Evolutionary conservation across 768 basidiomycete genomes (phyloP).

Genomic region (Pulveroboletus ravenelii): DNA sequence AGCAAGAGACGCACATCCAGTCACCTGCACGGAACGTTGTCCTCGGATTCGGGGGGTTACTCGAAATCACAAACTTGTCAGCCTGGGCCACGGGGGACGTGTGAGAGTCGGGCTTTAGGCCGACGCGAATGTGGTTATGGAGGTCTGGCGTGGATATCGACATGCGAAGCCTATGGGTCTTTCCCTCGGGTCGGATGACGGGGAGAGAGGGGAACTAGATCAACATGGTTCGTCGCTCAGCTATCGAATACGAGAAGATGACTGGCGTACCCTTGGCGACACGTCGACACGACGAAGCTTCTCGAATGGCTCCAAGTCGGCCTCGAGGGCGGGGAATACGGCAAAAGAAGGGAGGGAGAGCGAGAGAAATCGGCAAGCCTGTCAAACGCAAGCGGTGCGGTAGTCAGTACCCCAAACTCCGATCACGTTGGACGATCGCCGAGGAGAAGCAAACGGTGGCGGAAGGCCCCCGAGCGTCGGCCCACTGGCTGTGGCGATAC

Average conservation of each 20-base stretch:
- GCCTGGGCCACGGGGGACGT: conserved; percentile 2
- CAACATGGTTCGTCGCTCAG: background rate
- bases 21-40: conserved; percentile 65
- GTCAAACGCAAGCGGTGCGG: conserved; percentile 7
- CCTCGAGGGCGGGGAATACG: conserved; percentile 54
- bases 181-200: conserved; percentile 17
- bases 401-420: conserved; percentile 17
- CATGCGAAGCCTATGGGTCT: conserved; percentile 28
- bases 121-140: conserved; percentile 18
- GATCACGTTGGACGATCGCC: conserved; percentile 14
- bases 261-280: conserved; percentile 19
- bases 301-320: conserved; percentile 57
- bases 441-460: conserved; percentile 9
- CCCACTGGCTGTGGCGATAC: background rate
- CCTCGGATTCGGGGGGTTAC: conserved; percentile 67
- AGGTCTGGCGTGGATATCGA: conserved; percentile 32
- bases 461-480: conserved; percentile 1
- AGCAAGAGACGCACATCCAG: conserved; percentile 60
- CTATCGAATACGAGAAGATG: background rate
- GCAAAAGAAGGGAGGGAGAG: conserved; percentile 44
- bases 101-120: background rate
- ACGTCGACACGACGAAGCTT: conserved; percentile 48
- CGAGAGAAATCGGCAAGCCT: conserved; percentile 55
- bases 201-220: conserved; percentile 20
- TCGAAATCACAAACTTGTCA: conserved; percentile 54